Evolutionary conservation across 108 stramenopile genomes (phyloP), one percentile per base, ranked within the genome.

Genomic region (Nitzschia sp.): DNA sequence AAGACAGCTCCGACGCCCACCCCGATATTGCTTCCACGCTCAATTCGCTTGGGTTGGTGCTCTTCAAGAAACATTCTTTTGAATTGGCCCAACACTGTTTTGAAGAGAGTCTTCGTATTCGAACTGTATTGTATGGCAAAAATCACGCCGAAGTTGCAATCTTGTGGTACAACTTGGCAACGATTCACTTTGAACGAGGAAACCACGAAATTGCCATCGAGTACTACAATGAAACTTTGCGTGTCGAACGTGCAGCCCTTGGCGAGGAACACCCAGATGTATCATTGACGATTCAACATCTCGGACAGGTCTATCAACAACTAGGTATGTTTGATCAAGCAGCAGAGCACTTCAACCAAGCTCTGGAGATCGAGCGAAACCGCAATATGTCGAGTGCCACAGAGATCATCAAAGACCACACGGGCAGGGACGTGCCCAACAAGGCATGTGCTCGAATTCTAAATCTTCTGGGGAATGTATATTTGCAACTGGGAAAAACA

Each of bases 161-260:
- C 17, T 55, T 77, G 20, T 72, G 73, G 71, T 83, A 83, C 70
- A 86, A 86, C 53, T 79, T 86, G 73, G 85, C 77, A 0, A 86
- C 82, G 3, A 73, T 80, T 17, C 72, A 80, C 39, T 57, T 83
- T 26, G 80, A 81, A 34, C 72, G 40, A 20, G 85, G 85, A 1
- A 71, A 83, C 41, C 81, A 81, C 15, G 78, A 79, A 8, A 22
- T 39, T 9, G 85, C 85, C 10, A 78, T 83, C 22, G 11, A 70
- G 51, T 57, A 46, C 22, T 86, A 81, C 53, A 56, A 66, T 10
- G 85, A 86, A 51, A 75, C 82, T 10, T 48, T 86, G 40, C 73
- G 80, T 14, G 76, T 86, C 10, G 85, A 86, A 63, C 71, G 75
- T 38, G 29, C 50, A 5, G 54, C 77, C 19, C 42, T 83, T 2